Percentiles rank a stretch among this genome's conserved stretches.
These are phyloP conservation scores for Brettanomyces naardenensis DNA, from an alignment of 805 yeast species.

Conservation along the genomic window DNA sequence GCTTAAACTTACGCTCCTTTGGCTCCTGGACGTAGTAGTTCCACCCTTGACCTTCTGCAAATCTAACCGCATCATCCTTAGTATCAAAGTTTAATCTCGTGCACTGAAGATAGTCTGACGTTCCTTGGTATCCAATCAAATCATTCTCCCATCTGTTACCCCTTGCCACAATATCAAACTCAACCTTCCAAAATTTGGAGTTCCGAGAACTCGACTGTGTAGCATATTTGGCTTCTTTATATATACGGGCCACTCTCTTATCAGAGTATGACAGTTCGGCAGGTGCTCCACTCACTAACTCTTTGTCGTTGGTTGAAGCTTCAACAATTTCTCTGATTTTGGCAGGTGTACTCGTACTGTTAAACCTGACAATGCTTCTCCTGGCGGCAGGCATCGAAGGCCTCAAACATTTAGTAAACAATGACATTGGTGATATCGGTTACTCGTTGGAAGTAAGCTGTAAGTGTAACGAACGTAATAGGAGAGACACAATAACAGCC, in stretches of 20 bases:
- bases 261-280: conserved; percentile 42
- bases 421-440: neutral
- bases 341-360: conserved; percentile 4
- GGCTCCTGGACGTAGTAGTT: conserved; percentile 78
- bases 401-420: conserved; percentile 3
- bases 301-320: conserved; percentile 31
- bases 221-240: conserved; percentile 69
- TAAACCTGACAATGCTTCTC: neutral
- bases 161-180: conserved; percentile 74
- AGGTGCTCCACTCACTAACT: conserved; percentile 74
- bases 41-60: conserved; percentile 84
- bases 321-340: conserved; percentile 13
- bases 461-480: no score
- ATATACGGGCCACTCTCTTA: conserved; percentile 64
- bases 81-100: conserved; percentile 67
- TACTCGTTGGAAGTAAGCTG: neutral
- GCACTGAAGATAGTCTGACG: conserved; percentile 77
- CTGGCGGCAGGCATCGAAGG: conserved; percentile 1
- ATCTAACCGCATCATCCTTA: conserved; percentile 61
- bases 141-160: conserved; percentile 88
- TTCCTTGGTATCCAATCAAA: conserved; percentile 76
- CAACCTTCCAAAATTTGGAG: conserved; percentile 60
- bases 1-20: conserved; percentile 60
- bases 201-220: conserved; percentile 64
- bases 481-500: no score